These are phyloP conservation scores for Meripilus lineatus DNA, from an alignment of 1,284 basidiomycete genomes.

Conservation along the genomic window DNA sequence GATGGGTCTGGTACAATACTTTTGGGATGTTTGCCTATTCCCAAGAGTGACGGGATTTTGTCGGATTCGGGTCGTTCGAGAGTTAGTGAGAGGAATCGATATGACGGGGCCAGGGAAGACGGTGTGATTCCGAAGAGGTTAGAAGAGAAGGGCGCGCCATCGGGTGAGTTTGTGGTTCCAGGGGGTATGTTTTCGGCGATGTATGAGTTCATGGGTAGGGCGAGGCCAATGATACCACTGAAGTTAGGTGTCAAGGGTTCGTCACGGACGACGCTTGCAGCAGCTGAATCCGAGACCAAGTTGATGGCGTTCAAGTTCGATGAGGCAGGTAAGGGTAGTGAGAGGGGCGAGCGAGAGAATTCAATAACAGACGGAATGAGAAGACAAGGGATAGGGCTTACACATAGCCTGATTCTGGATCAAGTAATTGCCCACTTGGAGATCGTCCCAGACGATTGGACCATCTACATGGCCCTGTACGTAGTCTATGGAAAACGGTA, in stretches of 20 bases:
- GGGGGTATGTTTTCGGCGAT: slow-evolving; percentile 49
- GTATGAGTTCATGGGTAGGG: slow-evolving; percentile 59
- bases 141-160: slow-evolving; percentile 58
- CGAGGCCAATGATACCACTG: slow-evolving; percentile 67
- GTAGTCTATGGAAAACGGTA: slow-evolving; percentile 47
- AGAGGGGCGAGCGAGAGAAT: too few species aligned
- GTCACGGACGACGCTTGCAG: slow-evolving; percentile 42
- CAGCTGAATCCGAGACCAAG: slow-evolving; percentile 43
- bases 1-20: slow-evolving; percentile 44
- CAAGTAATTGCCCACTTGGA: slow-evolving; percentile 52
- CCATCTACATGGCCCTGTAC: slow-evolving; percentile 53
- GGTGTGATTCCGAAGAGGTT: slow-evolving; percentile 66
- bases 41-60: slow-evolving; percentile 50
- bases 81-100: slow-evolving; percentile 62
- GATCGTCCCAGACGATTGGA: slow-evolving; percentile 60
- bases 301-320: slow-evolving; percentile 2
- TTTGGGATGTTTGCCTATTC: slow-evolving; percentile 62
- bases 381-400: slow-evolving; percentile 24
- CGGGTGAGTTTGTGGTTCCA: slow-evolving; percentile 40
- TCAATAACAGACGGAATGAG: neutral
- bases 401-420: slow-evolving; percentile 60
- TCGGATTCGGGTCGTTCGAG: slow-evolving; percentile 61
- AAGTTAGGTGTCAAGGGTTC: slow-evolving; percentile 54
- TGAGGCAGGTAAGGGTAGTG: neutral
- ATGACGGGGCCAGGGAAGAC: slow-evolving; percentile 39